Evolutionary conservation across 306 rosid genomes (phyloP).

Genomic region (Fagus sylvatica): DNA sequence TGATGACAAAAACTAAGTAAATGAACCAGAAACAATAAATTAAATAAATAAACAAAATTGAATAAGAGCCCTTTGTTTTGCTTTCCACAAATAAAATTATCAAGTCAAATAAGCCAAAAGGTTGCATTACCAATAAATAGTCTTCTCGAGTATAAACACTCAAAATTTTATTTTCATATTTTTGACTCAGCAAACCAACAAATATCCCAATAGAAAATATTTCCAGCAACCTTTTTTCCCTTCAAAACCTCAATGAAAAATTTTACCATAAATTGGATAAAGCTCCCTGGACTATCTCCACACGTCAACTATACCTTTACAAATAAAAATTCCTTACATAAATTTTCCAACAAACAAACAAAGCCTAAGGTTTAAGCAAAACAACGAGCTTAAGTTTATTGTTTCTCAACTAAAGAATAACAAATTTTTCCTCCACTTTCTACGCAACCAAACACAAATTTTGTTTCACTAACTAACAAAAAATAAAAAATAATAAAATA

Average conservation of each 20-base stretch:
- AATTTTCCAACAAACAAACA: background rate
- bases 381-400: background rate
- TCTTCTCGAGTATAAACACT: background rate
- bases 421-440: slow-evolving; percentile 16
- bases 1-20: slow-evolving; percentile 1
- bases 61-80: background rate
- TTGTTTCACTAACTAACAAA: background rate
- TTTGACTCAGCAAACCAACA: too few species aligned
- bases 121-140: background rate
- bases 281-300: background rate
- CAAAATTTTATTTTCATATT: background rate
- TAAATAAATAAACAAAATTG: background rate
- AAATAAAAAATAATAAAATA: background rate
- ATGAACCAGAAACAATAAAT: slow-evolving; percentile 8
- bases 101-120: background rate
- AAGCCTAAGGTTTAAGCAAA: background rate
- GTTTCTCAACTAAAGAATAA: background rate
- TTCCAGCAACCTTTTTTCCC: background rate
- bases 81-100: background rate
- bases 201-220: too few species aligned
- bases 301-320: background rate
- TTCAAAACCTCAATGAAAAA: background rate
- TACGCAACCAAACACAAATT: slow-evolving; percentile 1
- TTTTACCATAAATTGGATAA: background rate
- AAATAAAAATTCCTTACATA: background rate